These are phyloP conservation scores for Hypoxylon intermedium DNA, from an alignment of 495 filamentous ascomycete genomes.

Conservation along the genomic window DNA sequence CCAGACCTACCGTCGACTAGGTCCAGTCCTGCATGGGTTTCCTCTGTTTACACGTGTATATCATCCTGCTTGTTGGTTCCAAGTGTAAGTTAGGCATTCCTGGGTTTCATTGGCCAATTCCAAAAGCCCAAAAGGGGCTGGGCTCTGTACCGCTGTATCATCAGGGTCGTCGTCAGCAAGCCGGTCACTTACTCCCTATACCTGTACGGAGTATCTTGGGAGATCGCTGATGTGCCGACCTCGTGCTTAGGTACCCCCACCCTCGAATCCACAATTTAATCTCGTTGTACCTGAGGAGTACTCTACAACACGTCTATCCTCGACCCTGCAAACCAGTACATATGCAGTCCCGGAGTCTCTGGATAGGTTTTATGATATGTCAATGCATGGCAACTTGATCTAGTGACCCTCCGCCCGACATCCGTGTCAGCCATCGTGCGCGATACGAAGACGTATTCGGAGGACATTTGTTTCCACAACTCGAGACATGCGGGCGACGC, in stretches of 20 bases:
- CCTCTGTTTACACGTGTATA: slow-evolving; percentile 9
- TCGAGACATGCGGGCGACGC: slow-evolving; percentile 24
- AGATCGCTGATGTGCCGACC: slow-evolving; percentile 7
- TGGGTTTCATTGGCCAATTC: slow-evolving; percentile 22
- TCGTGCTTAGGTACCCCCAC: slow-evolving; percentile 20
- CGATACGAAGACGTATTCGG: slow-evolving; percentile 25
- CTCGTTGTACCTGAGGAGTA: slow-evolving; percentile 19
- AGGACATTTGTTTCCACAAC: slow-evolving; percentile 26
- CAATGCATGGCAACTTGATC: slow-evolving; percentile 24
- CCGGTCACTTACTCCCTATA: slow-evolving; percentile 11
- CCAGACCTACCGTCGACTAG: slow-evolving; percentile 10
- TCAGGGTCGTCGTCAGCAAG: slow-evolving; percentile 26
- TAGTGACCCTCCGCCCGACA: slow-evolving; percentile 19
- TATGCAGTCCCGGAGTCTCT: slow-evolving; percentile 13
- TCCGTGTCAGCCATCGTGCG: slow-evolving; percentile 5
- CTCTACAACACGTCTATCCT: slow-evolving; percentile 15
- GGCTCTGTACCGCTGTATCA: slow-evolving; percentile 22
- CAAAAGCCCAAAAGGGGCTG: slow-evolving; percentile 7
- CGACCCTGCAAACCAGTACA: slow-evolving; percentile 18
- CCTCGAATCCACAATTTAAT: slow-evolving; percentile 18
- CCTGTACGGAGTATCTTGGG: slow-evolving; percentile 23
- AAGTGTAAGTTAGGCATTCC: neutral
- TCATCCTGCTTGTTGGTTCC: neutral
- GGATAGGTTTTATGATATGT: slow-evolving; percentile 10
- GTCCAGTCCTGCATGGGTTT: slow-evolving; percentile 12